Evolutionary conservation across 164 flowering plant species (phyloP), one percentile per base, ranked within the genome.

Genomic region (Saururus chinensis): DNA sequence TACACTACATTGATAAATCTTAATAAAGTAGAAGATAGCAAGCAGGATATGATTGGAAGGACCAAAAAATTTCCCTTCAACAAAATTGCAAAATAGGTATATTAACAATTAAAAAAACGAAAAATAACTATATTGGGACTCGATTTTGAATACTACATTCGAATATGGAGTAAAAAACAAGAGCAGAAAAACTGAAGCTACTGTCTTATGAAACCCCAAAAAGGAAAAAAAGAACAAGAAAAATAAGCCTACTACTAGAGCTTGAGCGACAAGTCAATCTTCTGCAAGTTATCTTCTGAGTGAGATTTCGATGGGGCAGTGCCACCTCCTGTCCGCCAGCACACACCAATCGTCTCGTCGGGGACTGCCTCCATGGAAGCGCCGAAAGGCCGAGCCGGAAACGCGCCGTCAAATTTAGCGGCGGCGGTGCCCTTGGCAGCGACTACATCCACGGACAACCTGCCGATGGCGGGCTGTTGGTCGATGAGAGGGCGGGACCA

Each of bases 381-480:
- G 64, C 63, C 57, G 73, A 72, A 60, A 56, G 75, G 35, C 35
- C 16, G 25, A 17, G 8, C 19, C 12, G 24, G 20, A 2, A 40
- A 53, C 25, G 37, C 17, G 57, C 54, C 56, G 5, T 73, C 76
- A 53, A 84, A 81, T 61, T 81, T 72, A 14, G 80, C 79, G 6
- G 66, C 77, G 7, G 42, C 65, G 13, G 58, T 35, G 20, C 49
- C 19, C 30, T 4, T 10, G 20, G 45, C 40, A 22, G 20, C 0
- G 74, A 70, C 19, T 48, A 49, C 67, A 40, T 64, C 73, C 19
- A 63, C 51, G 21, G 56, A 59, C 21, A 77, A 75, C 68, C 75
- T 64, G 23, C 82, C 84, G 19, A 78, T 59, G 4, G 75, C 78
- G 0, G 77, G 84, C 30, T 78, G 82, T 41, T 76, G 79, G 58